Conservation (phyloP, 768 basidiomycete genomes). For the Boletales sp. region DNA sequence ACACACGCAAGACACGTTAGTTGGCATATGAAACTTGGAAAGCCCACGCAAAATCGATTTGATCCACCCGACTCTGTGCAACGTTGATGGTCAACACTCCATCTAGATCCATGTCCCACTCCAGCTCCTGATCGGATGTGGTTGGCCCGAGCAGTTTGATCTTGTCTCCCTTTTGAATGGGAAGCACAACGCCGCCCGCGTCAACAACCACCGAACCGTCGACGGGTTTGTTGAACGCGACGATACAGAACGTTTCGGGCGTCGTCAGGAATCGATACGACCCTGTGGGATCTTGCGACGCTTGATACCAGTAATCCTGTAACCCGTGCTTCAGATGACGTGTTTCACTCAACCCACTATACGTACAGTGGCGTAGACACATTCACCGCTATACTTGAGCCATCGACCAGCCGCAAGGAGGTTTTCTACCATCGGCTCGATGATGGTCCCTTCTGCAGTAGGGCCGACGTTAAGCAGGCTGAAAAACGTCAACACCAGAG, state of each 20-base stretch:
- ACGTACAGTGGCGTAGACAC: constrained; percentile 51
- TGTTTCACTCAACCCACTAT: background rate
- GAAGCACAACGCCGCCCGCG: constrained; percentile 34
- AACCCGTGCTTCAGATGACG: background rate
- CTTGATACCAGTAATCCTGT: constrained; percentile 48
- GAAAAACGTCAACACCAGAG: background rate
- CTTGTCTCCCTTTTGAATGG: constrained; percentile 41
- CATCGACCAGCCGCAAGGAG: constrained; percentile 50
- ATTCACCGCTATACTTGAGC: constrained; percentile 48
- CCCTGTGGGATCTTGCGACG: constrained; percentile 35
- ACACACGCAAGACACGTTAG: background rate
- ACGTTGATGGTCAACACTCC: background rate
- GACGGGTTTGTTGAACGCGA: constrained; percentile 38
- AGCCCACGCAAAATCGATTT: constrained; percentile 38
- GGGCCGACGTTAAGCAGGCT: constrained; percentile 55
- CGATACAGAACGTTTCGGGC: constrained; percentile 47
- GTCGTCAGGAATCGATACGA: constrained; percentile 48
- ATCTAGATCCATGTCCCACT: constrained; percentile 24
- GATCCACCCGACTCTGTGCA: constrained; percentile 1
- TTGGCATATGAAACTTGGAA: constrained; percentile 35
- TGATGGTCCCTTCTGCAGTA: constrained; percentile 51
- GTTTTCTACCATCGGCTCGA: constrained; percentile 43
- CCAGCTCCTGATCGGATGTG: constrained; percentile 1
- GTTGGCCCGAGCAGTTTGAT: constrained; percentile 39
- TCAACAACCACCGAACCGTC: constrained; percentile 33